A percentile compares a stretch with the other conserved stretches of the same genome.
Conservation (phyloP, 768 basidiomycete species). For the Terana coerulea region DNA sequence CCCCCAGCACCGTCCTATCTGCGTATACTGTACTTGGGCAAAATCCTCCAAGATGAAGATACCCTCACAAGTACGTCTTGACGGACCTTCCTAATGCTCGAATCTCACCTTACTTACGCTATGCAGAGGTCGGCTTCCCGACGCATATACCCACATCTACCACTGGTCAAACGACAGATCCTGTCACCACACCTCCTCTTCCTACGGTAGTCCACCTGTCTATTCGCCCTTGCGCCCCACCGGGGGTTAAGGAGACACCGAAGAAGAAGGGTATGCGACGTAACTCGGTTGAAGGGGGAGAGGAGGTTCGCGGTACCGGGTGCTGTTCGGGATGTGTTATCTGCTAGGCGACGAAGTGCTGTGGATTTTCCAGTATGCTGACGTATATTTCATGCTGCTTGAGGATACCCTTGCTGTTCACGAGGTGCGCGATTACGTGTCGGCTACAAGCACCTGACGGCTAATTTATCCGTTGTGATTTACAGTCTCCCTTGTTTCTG, state of each 20-base stretch:
- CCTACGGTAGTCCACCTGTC: constrained; percentile 77
- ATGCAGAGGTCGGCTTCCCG: constrained; percentile 29
- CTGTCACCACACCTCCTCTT: constrained; percentile 11
- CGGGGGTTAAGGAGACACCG: constrained; percentile 43
- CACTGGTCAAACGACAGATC: constrained; percentile 3
- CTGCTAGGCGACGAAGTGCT: constrained; percentile 25
- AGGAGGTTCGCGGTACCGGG: constrained; percentile 24
- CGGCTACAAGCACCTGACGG: neutral
- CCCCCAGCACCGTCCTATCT: constrained; percentile 76
- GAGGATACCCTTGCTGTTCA: neutral
- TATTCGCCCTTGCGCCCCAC: constrained; percentile 54
- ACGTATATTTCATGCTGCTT: constrained; percentile 2
- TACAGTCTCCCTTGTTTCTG: neutral
- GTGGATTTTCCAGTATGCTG: neutral
- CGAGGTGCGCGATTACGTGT: neutral
- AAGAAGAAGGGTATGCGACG: constrained; percentile 52
- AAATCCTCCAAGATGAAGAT: constrained; percentile 82
- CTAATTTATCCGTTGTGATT: too few species aligned
- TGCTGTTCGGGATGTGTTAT: constrained; percentile 39
- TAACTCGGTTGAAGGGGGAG: constrained; percentile 20
- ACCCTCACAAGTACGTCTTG: constrained; percentile 56
- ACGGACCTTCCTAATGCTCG: constrained; percentile 4
- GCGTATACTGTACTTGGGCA: constrained; percentile 71
- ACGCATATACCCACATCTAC: constrained; percentile 17
- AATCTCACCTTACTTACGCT: neutral